Evolutionary conservation across 345 rosid genomes (phyloP), one percentile per base, ranked within the genome.

Genomic region (Melaleuca quinquenervia): DNA sequence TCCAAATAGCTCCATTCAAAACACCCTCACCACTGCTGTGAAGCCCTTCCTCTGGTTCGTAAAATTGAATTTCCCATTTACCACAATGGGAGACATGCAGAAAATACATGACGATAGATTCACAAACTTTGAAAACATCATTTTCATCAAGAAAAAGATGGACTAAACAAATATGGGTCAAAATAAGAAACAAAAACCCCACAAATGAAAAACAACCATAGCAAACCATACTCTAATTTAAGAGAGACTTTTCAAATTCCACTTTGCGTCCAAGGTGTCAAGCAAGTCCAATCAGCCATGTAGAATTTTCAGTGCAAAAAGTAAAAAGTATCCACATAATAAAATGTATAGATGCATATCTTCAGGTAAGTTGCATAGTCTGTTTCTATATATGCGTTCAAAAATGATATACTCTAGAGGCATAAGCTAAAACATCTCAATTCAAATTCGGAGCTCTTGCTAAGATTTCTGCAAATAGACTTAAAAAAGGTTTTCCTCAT

Each of bases 31-130:
- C 60, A 82, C 82, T 22, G 80, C 8, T 49, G 84, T 50, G 87
- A 50, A 74, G 70, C 82, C 64, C 36, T 62, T 86, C 85, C 88
- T 86, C 64, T 41, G 82, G 85, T 52, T 44, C 48, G 48, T 86
- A 86, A 82, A 86, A 74, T 26, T 7, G 58, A 27, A 58, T 53
- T 85, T 85, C 27, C 74, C 83, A 6, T 76, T 44, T 45, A 84
- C 4, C 82, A 14, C 36, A 24, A 5, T 0, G 1, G 22, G 56
- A 56, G 22, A 5, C 15, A 22, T 24, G 22, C 13, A 24, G 22
- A 41, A 56, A 56, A 26, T 70, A 70, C 24, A 18, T 18, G 12
- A 8, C 0, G 6, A 70, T 70, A 8, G 78, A 70, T 32, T 70
- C 45, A 18, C 24, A 16, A 60, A 70, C 26, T 70, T 70, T 36